Percentiles rank a stretch among this genome's conserved stretches.
Conservation (phyloP, 441 rosid genomes). For the Erodium chrysanthum region DNA sequence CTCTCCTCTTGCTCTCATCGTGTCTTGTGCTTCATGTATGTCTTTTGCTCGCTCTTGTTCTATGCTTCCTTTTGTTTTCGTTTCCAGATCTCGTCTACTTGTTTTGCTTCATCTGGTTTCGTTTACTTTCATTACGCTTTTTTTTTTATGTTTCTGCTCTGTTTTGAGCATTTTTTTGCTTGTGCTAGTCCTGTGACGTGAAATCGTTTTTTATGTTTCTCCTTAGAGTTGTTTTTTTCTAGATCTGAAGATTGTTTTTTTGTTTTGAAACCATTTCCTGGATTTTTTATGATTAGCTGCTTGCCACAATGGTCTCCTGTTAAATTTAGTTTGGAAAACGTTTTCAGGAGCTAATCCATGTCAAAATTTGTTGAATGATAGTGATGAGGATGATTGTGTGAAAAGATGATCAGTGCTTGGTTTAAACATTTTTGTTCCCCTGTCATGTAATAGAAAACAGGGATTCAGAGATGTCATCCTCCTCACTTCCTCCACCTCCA, state of each 20-base stretch:
- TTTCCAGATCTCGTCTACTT: not conserved
- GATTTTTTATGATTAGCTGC: too few relatives aligned
- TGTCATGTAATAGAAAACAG: not conserved
- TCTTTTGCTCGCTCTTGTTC: too few relatives aligned
- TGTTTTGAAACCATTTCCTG: too few relatives aligned
- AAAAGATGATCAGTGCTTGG: not conserved
- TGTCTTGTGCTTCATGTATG: not conserved
- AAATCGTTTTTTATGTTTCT: not conserved
- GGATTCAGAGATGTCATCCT: not conserved
- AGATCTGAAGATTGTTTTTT: not conserved
- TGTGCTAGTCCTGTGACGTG: not conserved
- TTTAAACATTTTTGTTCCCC: not conserved
- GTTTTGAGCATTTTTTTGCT: not conserved
- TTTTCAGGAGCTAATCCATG: too few relatives aligned
- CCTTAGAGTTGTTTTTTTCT: not conserved
- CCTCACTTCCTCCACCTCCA: conserved; percentile 28
- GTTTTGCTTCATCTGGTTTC: too few relatives aligned
- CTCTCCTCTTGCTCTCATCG: not conserved
- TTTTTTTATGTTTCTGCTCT: not conserved
- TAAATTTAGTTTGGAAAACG: too few relatives aligned
- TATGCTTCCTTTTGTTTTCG: not conserved
- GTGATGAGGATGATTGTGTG: too few relatives aligned
- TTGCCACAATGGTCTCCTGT: too few relatives aligned
- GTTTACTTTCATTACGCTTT: too few relatives aligned
- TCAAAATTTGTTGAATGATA: too few relatives aligned